phyloP scores from a whole-genome alignment of 192 early-diverging fungal species.

The Gamsiella multidivaricata region DNA sequence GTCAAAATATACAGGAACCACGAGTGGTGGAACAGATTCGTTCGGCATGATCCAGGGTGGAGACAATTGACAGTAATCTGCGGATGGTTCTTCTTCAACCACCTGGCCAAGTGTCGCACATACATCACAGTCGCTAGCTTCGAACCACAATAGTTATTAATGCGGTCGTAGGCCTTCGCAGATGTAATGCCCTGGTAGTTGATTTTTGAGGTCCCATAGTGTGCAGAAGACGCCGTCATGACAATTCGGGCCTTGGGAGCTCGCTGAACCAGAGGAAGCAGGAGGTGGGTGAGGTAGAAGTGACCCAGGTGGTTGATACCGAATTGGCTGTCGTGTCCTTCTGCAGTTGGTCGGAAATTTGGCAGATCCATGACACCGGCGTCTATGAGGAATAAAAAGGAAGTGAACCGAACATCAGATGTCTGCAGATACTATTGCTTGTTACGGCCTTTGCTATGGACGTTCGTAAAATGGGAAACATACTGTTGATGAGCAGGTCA shows the following conservation, averaged over 20 bases:
- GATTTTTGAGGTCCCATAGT: slow-evolving; percentile 46
- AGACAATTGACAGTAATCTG: slow-evolving; percentile 46
- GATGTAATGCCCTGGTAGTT: slow-evolving; percentile 42
- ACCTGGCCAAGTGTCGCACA: slow-evolving; percentile 7
- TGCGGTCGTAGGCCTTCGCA: slow-evolving; percentile 29
- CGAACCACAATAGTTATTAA: slow-evolving; percentile 47
- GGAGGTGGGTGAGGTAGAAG: slow-evolving; percentile 26
- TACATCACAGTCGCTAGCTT: slow-evolving; percentile 49
- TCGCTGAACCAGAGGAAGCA: slow-evolving; percentile 26
- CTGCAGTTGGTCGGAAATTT: slow-evolving; percentile 35
- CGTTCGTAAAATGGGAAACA: no score
- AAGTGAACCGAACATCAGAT: background rate
- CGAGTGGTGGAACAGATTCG: slow-evolving; percentile 26
- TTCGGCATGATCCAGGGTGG: slow-evolving; percentile 38
- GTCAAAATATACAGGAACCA: slow-evolving; percentile 41
- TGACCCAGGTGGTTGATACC: slow-evolving; percentile 47
- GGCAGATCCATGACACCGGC: slow-evolving; percentile 50
- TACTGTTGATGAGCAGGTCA: slow-evolving; percentile 49
- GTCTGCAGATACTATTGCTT: no score
- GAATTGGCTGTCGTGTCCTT: slow-evolving; percentile 51
- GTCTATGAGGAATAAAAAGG: slow-evolving; percentile 12
- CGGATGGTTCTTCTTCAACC: slow-evolving; percentile 19
- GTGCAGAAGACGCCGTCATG: slow-evolving; percentile 44
- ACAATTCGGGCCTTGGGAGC: slow-evolving; percentile 48
- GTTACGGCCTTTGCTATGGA: no score